A percentile compares a stretch with the other conserved stretches of the same genome.
These are phyloP conservation scores for Chloranthus sessilifolius DNA, from an alignment of 164 flowering plant genomes.

Conservation along the genomic window DNA sequence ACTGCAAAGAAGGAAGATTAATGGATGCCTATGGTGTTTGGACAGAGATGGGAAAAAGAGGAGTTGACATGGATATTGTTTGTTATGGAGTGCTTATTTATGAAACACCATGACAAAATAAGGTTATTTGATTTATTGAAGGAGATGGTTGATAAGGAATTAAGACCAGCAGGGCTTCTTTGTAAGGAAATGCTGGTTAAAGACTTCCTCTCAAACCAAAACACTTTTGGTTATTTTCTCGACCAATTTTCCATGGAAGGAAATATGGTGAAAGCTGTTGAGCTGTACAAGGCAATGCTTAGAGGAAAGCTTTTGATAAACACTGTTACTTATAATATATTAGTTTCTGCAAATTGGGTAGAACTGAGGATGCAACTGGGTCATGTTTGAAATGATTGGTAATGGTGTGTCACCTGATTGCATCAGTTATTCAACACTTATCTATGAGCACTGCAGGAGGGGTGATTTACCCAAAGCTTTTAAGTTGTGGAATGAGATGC, in stretches of 20 bases:
- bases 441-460: conserved; percentile 52
- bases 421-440: conserved; percentile 76
- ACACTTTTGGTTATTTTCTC: conserved; percentile 78
- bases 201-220: conserved; percentile 46
- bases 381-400: conserved; percentile 51
- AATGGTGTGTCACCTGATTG: conserved; percentile 64
- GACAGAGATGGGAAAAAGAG: conserved; percentile 58
- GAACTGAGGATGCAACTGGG: conserved; percentile 42
- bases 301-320: conserved; percentile 48
- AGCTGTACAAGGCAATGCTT: conserved; percentile 58
- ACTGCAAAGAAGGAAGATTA: conserved; percentile 72
- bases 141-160: conserved; percentile 51
- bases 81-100: conserved; percentile 68
- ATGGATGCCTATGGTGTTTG: conserved; percentile 52
- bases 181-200: conserved; percentile 59
- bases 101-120: conserved; percentile 40
- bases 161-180: conserved; percentile 68
- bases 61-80: conserved; percentile 63
- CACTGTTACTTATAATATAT: conserved; percentile 71
- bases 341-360: conserved; percentile 73
- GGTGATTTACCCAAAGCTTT: conserved; percentile 53
- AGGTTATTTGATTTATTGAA: conserved; percentile 35
- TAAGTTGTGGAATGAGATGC: conserved; percentile 67
- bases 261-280: conserved; percentile 56
- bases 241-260: conserved; percentile 54